These are phyloP conservation scores for Aspergillus carlsbadensis DNA, from an alignment of 495 filamentous ascomycete species.

Conservation along the genomic window DNA sequence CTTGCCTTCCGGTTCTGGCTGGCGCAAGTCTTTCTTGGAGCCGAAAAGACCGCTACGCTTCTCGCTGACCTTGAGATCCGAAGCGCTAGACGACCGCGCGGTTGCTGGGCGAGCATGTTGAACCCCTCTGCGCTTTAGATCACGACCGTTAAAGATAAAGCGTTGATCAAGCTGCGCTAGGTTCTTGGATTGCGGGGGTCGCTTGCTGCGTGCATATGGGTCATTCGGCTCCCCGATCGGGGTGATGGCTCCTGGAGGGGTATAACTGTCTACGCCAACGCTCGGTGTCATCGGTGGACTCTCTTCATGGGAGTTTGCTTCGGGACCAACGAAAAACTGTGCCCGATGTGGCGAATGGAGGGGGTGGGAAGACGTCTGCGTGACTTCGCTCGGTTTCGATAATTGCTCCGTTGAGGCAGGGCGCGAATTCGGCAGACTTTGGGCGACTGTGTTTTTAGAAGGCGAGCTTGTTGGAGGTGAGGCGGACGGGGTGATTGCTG, in stretches of 20 bases:
- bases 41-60: slow-evolving; percentile 49
- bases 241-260: slow-evolving; percentile 68
- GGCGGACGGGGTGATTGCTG: slow-evolving; percentile 55
- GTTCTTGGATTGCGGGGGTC: slow-evolving; percentile 68
- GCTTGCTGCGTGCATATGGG: slow-evolving; percentile 81
- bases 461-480: slow-evolving; percentile 35
- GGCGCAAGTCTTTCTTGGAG: slow-evolving; percentile 43
- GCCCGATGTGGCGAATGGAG: slow-evolving; percentile 57
- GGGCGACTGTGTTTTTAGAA: slow-evolving; percentile 26
- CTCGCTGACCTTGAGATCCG: slow-evolving; percentile 45
- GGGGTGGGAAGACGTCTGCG: slow-evolving; percentile 39
- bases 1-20: slow-evolving; percentile 38
- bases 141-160: slow-evolving; percentile 74
- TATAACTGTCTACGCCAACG: slow-evolving; percentile 53
- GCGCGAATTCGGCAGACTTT: slow-evolving; percentile 42
- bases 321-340: slow-evolving; percentile 72
- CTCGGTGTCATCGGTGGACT: slow-evolving; percentile 57
- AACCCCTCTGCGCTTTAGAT: slow-evolving; percentile 47
- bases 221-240: slow-evolving; percentile 82
- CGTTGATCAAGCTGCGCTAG: slow-evolving; percentile 72
- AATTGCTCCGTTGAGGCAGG: slow-evolving; percentile 47
- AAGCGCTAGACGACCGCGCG: slow-evolving; percentile 47
- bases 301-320: slow-evolving; percentile 48
- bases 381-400: slow-evolving; percentile 32
- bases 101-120: slow-evolving; percentile 31